These are phyloP conservation scores for Daedaleopsis nitida DNA, from an alignment of 768 basidiomycete genomes.

Conservation along the genomic window DNA sequence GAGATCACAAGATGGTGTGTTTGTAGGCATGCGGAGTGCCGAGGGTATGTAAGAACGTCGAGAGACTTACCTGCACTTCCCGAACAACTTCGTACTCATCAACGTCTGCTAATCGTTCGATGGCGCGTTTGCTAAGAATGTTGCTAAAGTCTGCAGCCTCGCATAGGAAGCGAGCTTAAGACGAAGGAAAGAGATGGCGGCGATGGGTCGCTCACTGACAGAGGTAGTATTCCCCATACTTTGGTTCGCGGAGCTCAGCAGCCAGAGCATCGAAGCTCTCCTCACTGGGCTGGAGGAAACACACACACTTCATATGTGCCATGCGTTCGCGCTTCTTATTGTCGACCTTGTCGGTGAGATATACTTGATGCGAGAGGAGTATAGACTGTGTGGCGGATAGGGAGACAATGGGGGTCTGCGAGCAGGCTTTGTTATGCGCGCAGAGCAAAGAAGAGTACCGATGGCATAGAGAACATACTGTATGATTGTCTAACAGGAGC, in stretches of 20 bases:
- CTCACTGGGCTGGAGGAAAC: constrained; percentile 83
- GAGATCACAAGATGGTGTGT: not conserved
- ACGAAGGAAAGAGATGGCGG: not conserved
- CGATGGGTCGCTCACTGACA: constrained; percentile 82
- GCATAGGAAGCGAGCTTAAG: not conserved
- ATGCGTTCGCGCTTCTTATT: constrained; percentile 89
- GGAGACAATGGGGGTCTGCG: constrained; percentile 94
- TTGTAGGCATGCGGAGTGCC: not conserved
- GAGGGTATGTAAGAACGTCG: not conserved
- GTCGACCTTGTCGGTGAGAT: constrained; percentile 97
- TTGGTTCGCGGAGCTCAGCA: constrained; percentile 83
- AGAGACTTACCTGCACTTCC: constrained; percentile 83
- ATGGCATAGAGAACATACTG: constrained; percentile 52
- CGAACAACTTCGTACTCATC: constrained; percentile 96
- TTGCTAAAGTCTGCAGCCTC: constrained; percentile 86
- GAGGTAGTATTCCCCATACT: constrained; percentile 97
- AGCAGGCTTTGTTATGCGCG: not conserved
- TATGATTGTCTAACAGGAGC: constrained; percentile 90
- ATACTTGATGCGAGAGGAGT: constrained; percentile 92
- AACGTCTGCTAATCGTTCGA: constrained; percentile 90
- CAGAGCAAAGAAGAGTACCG: constrained; percentile 8
- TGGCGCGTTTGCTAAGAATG: constrained; percentile 82
- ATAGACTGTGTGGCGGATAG: constrained; percentile 93
- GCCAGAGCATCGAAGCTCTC: constrained; percentile 83
- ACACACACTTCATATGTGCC: constrained; percentile 97